Evolutionary conservation across 768 basidiomycete species (phyloP), one percentile per base, ranked within the genome.

Genomic region (Obba rivulosa): DNA sequence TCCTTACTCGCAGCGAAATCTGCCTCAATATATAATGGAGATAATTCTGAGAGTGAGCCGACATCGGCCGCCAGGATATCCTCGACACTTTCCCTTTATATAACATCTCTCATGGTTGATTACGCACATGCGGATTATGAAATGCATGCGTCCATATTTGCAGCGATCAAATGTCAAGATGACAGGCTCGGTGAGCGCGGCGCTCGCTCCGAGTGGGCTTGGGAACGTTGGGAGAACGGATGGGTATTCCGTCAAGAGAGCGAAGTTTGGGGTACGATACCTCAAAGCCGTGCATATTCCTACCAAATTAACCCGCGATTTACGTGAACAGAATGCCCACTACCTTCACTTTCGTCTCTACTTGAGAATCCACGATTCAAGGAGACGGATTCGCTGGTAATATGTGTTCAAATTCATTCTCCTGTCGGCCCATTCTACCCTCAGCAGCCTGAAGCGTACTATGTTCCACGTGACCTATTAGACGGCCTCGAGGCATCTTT

Each of bases 321-420:
- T 37, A 24, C 4, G 18, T 23, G 7, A 37, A 21, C 54, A 83
- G 85, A 83, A 49, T 83, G 84, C 57, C 68, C 76, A 1, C 65
- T 90, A 34, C 88, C 87, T 1, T 57, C 78, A 0, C 62, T 89
- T 5, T 82, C 82, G 5, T 68, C 67, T 0, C 66, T 91, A 5
- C 66, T 88, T 7, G 74, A 81, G 49, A 81, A 83, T 52, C 62
- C 72, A 0, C 69, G 77, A 36, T 80, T 89, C 25, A 63, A 61
- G 21, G 77, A 78, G 42, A 76, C 77, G 0, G 81, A 91, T 59
- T 84, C 82, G 1, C 78, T 90, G 48, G 79, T 83, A 0, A 76
- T 91, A 31, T 84, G 81, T 58, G 72, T 90, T 3, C 87, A 89
- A 54, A 80, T 91, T 22, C 85, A 86, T 59, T 79, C 74, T 23